Conservation (phyloP, 305 asterid genomes). For the Petunia hybrid region DNA sequence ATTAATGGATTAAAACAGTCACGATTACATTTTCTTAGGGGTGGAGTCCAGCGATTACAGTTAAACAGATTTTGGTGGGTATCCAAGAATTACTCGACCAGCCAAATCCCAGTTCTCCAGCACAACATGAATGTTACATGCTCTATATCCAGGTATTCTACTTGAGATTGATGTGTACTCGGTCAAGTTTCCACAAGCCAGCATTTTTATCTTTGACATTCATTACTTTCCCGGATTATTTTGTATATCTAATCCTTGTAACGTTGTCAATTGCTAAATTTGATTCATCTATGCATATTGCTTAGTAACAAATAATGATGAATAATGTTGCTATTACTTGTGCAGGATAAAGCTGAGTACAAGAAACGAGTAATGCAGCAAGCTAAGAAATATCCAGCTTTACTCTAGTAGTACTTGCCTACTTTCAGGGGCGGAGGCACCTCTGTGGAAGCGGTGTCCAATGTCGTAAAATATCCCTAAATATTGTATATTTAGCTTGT, state of each 20-base stretch:
- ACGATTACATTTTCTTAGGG: conserved; percentile 45
- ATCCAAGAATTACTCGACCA: conserved; percentile 68
- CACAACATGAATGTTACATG: conserved; percentile 64
- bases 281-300: conserved; percentile 21
- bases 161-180: not conserved
- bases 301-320: not conserved
- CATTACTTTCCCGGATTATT: not conserved
- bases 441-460: too few relatives aligned
- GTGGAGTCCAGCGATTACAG: conserved; percentile 77
- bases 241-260: not conserved
- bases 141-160: conserved; percentile 37
- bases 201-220: not conserved
- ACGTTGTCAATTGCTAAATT: not conserved
- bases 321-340: not conserved
- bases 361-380: conserved; percentile 49
- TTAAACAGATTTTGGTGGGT: conserved; percentile 70
- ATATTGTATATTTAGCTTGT: too few relatives aligned
- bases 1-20: not conserved
- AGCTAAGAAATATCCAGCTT: conserved; percentile 46
- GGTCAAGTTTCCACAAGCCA: not conserved
- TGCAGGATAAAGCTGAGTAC: conserved; percentile 50
- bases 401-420: conserved; percentile 26
- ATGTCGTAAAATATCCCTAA: too few relatives aligned
- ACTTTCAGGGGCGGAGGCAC: not conserved
- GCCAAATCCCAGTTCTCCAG: conserved; percentile 72